phyloP scores from a whole-genome alignment of 2,329 filamentous ascomycete genomes.

The Fusarium lyarnte region DNA sequence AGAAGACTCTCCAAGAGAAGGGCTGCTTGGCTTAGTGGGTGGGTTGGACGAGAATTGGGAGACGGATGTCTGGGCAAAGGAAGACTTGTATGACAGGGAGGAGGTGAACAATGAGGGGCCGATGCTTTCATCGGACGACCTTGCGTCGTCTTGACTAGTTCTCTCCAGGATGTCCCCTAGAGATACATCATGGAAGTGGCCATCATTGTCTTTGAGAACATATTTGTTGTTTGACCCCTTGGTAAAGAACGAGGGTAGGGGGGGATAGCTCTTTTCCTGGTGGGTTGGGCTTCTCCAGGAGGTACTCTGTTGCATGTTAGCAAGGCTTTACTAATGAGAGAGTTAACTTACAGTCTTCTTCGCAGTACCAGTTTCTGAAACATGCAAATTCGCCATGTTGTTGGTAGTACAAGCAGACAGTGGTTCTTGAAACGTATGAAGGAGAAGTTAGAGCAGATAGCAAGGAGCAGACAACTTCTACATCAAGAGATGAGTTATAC shows the following conservation, averaged over 20 bases:
- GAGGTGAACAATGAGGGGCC: slow-evolving; percentile 10
- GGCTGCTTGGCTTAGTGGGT: background rate
- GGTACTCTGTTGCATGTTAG: slow-evolving; percentile 7
- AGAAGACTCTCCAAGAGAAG: background rate
- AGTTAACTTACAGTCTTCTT: background rate
- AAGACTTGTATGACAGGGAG: slow-evolving; percentile 25
- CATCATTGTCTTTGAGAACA: background rate
- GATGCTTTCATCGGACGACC: slow-evolving; percentile 15
- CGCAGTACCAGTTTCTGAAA: background rate
- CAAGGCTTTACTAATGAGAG: fast-evolving
- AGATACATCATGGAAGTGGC: background rate
- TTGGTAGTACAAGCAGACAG: background rate
- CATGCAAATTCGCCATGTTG: slow-evolving; percentile 1
- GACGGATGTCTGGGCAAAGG: slow-evolving; percentile 23
- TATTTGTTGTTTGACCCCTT: background rate
- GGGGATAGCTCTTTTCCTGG: background rate
- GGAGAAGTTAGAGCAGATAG: background rate
- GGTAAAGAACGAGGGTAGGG: slow-evolving; percentile 5
- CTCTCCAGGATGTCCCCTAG: background rate
- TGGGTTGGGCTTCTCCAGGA: background rate
- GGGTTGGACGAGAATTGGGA: background rate
- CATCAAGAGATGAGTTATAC: background rate
- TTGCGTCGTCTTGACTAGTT: slow-evolving; percentile 1
- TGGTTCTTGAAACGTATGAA: background rate
- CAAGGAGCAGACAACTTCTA: background rate